Base-by-base conservation (phyloP, 2,329 filamentous ascomycete genomes). In the Bipolaris sorokiniana region DNA sequence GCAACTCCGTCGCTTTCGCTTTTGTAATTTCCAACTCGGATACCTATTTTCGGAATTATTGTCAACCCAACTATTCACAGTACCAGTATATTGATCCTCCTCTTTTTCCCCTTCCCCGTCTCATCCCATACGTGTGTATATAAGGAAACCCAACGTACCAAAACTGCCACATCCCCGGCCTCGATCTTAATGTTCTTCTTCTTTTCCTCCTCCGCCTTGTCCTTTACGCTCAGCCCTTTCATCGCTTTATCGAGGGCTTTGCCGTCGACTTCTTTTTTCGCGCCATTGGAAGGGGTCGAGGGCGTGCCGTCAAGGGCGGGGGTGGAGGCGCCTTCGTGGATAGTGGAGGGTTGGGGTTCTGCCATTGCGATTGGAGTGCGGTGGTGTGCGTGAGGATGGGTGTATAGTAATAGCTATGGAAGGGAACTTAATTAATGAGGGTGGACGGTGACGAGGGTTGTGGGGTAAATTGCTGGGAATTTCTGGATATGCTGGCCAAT, bases 11-110 rank as follows among this genome's bases (percentile, higher is more conserved):
- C 1, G 89, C 91, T 75, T 88, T 91, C 2, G 79, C 66, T 76
- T 91, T 92, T 1, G 84, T 78, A 34, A 94, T 72, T 59, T 94
- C 90, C 31, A 93, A 82, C 73, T 93, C 84, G 46, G 90, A 86
- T 11, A 90, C 81, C 71, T 72, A 3, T 42, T 36, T 38, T 4
- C 10, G 10, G 28, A 11, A 33, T 37, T 16, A 4, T 9, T 15
- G 22, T 66, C 18, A 63, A 61, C 28, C 38, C 7, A 2, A 51
- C 38, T 16, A 7, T 37, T 5, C 9, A 16, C 3, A 37, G 6
- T 37, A 7, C 28, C 3, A 31, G 28, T 31, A 22, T 22, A 22
- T 22, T 22, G 22, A 5, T 22, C 22, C 5, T 5, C 3, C 22
- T 22, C 22, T 22, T 22, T 22, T 22, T n/a, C n/a, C 22, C 23